Conservation (phyloP, 2,329 filamentous ascomycete genomes). For the Microascus cirrosus region DNA sequence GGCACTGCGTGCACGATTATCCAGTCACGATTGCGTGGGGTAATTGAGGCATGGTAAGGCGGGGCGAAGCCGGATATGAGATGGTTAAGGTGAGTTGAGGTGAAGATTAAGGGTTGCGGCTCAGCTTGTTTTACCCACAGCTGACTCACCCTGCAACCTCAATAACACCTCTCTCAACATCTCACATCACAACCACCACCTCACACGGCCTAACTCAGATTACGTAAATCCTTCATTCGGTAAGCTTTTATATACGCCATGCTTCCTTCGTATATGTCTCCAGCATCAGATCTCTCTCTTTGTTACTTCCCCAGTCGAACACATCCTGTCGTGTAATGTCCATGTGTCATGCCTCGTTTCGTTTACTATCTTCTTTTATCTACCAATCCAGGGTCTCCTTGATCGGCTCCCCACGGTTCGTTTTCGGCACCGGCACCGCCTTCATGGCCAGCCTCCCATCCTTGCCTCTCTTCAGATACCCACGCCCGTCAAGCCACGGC, state of each 20-base stretch:
- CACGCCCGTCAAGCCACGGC: constrained; percentile 83
- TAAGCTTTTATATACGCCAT: too few species aligned
- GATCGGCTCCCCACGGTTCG: constrained; percentile 75
- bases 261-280: too few species aligned
- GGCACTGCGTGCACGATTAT: neutral
- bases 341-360: neutral
- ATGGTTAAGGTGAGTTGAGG: neutral
- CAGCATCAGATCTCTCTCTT: too few species aligned
- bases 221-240: neutral
- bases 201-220: neutral
- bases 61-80: neutral
- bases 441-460: constrained; percentile 45
- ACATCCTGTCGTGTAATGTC: neutral
- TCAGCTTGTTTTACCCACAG: neutral
- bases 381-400: constrained; percentile 87
- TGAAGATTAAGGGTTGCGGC: neutral
- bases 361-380: constrained; percentile 6
- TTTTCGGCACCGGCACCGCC: constrained; percentile 66
- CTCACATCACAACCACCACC: neutral
- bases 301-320: neutral
- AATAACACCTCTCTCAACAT: neutral
- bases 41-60: neutral
- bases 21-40: neutral
- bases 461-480: constrained; percentile 57
- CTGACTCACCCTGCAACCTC: neutral